These are phyloP conservation scores for Angophora floribunda DNA, from an alignment of 345 rosid species.

Conservation along the genomic window DNA sequence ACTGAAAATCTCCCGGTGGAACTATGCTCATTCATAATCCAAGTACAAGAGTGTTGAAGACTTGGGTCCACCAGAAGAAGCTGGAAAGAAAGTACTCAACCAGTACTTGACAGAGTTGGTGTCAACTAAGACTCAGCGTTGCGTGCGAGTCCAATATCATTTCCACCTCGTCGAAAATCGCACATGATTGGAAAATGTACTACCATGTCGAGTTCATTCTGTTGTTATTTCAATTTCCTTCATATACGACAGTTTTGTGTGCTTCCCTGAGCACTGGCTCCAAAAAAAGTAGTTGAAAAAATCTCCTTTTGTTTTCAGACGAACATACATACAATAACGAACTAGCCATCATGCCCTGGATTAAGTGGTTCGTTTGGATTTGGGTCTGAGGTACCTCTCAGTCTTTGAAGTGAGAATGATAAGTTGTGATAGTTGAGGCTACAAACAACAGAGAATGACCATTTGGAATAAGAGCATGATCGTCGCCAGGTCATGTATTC, in stretches of 20 bases:
- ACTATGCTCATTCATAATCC: constrained; percentile 68
- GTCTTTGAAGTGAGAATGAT: constrained; percentile 80
- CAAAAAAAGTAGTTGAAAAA: background rate
- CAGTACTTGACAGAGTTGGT: constrained; percentile 86
- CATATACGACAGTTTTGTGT: background rate
- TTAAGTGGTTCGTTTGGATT: constrained; percentile 65
- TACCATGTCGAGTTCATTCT: constrained; percentile 45
- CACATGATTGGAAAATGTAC: constrained; percentile 76
- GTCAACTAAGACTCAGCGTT: constrained; percentile 83
- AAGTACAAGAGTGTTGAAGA: constrained; percentile 51
- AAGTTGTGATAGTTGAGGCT: constrained; percentile 64
- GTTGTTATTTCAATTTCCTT: background rate
- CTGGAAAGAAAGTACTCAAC: constrained; percentile 65
- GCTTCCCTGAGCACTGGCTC: background rate
- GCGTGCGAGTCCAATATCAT: constrained; percentile 49
- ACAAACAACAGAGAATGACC: constrained; percentile 83
- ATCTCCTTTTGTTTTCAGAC: constrained; percentile 20
- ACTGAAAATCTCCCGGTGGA: constrained; percentile 64
- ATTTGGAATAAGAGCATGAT: constrained; percentile 67
- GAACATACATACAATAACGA: constrained; percentile 85
- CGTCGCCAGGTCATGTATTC: constrained; percentile 79
- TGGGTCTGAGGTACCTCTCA: constrained; percentile 74
- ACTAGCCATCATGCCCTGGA: constrained; percentile 85
- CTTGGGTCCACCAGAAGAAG: constrained; percentile 76
- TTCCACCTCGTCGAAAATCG: constrained; percentile 63